A percentile compares a stretch with the other conserved stretches of the same genome.
Evolutionary conservation across 2,329 filamentous ascomycete species (phyloP).

Genomic region (Cryoendolithus antarcticus): DNA sequence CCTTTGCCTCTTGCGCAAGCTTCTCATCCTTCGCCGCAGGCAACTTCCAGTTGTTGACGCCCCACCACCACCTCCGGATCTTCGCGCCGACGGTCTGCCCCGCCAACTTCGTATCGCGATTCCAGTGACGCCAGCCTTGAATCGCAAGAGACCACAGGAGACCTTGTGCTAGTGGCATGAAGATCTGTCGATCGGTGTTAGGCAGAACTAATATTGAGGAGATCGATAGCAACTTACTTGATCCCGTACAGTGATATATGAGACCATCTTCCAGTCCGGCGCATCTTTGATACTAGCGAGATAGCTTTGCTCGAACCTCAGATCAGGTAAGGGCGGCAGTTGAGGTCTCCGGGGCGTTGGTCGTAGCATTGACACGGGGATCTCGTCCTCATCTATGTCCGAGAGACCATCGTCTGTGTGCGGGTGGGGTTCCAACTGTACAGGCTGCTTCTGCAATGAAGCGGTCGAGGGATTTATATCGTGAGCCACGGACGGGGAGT

Average conservation of each 20-base stretch:
- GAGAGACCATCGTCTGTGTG: slow-evolving; percentile 25
- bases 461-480: slow-evolving; percentile 73
- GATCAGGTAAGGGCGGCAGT: slow-evolving; percentile 64
- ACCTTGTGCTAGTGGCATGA: slow-evolving; percentile 81
- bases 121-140: slow-evolving; percentile 84
- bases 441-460: slow-evolving; percentile 53
- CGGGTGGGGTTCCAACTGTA: slow-evolving; percentile 30
- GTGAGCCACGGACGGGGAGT: slow-evolving; percentile 55
- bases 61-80: slow-evolving; percentile 86
- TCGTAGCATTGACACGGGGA: slow-evolving; percentile 53
- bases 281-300: slow-evolving; percentile 74
- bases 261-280: slow-evolving; percentile 65
- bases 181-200: slow-evolving; percentile 40
- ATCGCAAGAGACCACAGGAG: slow-evolving; percentile 77
- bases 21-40: slow-evolving; percentile 26
- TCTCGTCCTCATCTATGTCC: slow-evolving; percentile 48
- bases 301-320: slow-evolving; percentile 97
- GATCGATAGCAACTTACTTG: slow-evolving; percentile 47
- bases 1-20: too few species aligned
- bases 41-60: slow-evolving; percentile 79
- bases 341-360: slow-evolving; percentile 38
- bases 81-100: slow-evolving; percentile 66
- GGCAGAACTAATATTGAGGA: slow-evolving; percentile 2
- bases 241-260: slow-evolving; percentile 75
- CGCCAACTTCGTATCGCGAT: slow-evolving; percentile 61